Conservation (phyloP, 345 rosid species). For the Combretum micranthum region DNA sequence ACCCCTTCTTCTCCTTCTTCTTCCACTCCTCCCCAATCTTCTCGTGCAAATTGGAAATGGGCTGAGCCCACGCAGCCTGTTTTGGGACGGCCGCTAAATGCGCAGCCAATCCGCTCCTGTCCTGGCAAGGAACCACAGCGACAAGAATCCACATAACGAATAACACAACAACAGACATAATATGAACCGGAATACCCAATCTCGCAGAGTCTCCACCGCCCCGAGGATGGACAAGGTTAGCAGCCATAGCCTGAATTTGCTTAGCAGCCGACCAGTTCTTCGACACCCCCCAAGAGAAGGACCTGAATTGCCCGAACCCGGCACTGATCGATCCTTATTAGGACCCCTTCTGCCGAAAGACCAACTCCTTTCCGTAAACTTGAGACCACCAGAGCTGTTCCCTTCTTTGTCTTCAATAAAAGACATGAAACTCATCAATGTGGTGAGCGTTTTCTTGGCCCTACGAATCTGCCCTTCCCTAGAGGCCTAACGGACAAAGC, state of each 20-base stretch:
- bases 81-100: conserved; percentile 50
- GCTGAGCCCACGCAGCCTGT: conserved; percentile 70
- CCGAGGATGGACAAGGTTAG: conserved; percentile 59
- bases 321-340: conserved; percentile 26
- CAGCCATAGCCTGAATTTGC: conserved; percentile 85
- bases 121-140: conserved; percentile 94
- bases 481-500: conserved; percentile 64
- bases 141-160: conserved; percentile 79
- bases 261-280: conserved; percentile 93
- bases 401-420: conserved; percentile 50
- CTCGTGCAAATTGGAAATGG: conserved; percentile 60
- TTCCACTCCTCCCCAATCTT: conserved; percentile 96
- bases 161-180: conserved; percentile 60
- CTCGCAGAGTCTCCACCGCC: conserved; percentile 71
- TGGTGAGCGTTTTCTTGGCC: conserved; percentile 63
- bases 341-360: conserved; percentile 47
- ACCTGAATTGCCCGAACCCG: conserved; percentile 24
- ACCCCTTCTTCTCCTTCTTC: conserved; percentile 91
- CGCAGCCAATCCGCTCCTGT: conserved; percentile 58
- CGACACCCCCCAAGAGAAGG: conserved; percentile 63
- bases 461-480: conserved; percentile 68
- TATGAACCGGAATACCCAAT: conserved; percentile 52
- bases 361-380: conserved; percentile 63
- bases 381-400: conserved; percentile 12
- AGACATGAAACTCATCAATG: conserved; percentile 35